A percentile compares a stretch with the other conserved stretches of the same genome.
phyloP scores from a whole-genome alignment of 2,329 filamentous ascomycete genomes.

The Penicillium nordicum region DNA sequence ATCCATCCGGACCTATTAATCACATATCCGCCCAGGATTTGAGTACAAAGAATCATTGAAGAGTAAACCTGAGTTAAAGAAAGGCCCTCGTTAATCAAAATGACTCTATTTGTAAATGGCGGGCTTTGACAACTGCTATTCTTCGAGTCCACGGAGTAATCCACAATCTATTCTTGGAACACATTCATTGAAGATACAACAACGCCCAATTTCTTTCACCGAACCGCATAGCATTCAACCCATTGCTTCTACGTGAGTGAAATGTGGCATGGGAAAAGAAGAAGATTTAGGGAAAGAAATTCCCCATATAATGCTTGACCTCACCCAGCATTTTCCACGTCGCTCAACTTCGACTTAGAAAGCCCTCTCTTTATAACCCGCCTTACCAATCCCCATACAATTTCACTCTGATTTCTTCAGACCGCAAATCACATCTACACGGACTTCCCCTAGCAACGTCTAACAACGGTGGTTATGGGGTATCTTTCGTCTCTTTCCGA shows the following conservation, averaged over 20 bases:
- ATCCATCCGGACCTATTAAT: not conserved
- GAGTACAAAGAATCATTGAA: not conserved
- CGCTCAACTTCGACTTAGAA: not conserved
- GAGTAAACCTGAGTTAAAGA: not conserved
- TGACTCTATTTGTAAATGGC: not conserved
- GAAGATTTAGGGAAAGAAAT: not conserved
- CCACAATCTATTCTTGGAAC: not conserved
- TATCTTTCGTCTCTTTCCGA: not conserved
- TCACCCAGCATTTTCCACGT: not conserved
- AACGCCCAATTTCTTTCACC: not conserved
- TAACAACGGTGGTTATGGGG: not conserved
- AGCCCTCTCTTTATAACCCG: not conserved
- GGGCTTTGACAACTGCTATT: not conserved
- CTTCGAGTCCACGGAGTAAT: not conserved
- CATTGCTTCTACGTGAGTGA: not conserved
- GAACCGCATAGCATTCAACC: not conserved
- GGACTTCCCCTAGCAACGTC: not conserved
- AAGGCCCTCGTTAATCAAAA: not conserved
- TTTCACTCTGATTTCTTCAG: not conserved
- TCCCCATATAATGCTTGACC: not conserved
- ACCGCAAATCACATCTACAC: not conserved
- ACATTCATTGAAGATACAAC: not conserved
- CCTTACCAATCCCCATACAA: not conserved
- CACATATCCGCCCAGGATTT: not conserved
- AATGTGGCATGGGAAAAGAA: not conserved